These are phyloP conservation scores for Tetrahymena malaccensis DNA, from an alignment of 73 alveolate species.

Conservation along the genomic window DNA sequence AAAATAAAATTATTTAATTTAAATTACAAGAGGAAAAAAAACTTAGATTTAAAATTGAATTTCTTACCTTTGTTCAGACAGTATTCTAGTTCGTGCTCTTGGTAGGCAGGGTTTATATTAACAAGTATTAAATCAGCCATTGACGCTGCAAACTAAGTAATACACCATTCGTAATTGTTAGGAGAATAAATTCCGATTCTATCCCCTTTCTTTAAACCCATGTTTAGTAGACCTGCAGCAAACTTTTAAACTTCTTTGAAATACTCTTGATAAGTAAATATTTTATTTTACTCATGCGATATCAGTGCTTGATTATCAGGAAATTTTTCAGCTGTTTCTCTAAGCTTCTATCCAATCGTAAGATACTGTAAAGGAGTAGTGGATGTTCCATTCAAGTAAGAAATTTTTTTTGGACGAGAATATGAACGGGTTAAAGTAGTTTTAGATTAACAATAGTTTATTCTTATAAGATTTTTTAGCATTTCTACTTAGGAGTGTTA, in stretches of 20 bases:
- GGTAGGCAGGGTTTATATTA: slow-evolving; percentile 80
- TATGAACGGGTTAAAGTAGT: background rate
- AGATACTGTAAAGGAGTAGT: slow-evolving; percentile 2
- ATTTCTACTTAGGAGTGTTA: background rate
- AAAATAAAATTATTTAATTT: background rate
- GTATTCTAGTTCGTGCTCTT: slow-evolving; percentile 51
- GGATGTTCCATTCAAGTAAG: background rate
- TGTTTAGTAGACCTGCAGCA: slow-evolving; percentile 69
- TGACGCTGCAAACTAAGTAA: slow-evolving; percentile 61
- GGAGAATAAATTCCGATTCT: slow-evolving; percentile 74
- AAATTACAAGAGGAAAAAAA: background rate
- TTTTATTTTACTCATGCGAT: slow-evolving; percentile 6
- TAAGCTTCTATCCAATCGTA: slow-evolving; percentile 40
- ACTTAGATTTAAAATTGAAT: background rate
- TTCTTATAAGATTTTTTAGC: background rate
- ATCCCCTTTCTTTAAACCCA: slow-evolving; percentile 70
- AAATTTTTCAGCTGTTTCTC: slow-evolving; percentile 17
- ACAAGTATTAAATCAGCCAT: slow-evolving; percentile 73
- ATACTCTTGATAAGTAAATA: slow-evolving; percentile 50
- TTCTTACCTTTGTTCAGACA: background rate
- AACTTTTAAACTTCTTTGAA: slow-evolving; percentile 41
- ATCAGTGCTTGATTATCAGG: slow-evolving; percentile 37
- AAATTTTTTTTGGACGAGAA: background rate
- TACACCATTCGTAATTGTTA: slow-evolving; percentile 68
- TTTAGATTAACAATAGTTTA: background rate